phyloP scores from a whole-genome alignment of 2,329 filamentous ascomycete genomes.

The Helotiales sp. region DNA sequence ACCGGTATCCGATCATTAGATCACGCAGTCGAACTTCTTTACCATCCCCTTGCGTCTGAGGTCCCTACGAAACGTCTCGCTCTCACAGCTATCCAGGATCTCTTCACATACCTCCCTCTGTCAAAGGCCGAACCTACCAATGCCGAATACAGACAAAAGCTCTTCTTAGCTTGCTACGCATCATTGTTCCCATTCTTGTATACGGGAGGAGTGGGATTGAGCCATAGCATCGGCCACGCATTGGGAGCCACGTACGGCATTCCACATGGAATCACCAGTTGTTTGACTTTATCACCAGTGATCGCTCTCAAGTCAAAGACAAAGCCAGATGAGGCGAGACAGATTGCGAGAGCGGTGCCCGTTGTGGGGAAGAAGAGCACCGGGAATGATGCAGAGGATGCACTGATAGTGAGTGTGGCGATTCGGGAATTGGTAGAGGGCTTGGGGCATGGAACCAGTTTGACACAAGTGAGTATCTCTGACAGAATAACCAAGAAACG shows the following conservation, averaged over 20 bases:
- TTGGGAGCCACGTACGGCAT: slow-evolving; percentile 55
- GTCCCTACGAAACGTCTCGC: slow-evolving; percentile 48
- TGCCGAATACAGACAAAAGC: slow-evolving; percentile 48
- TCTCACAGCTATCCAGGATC: slow-evolving; percentile 43
- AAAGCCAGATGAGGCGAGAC: slow-evolving; percentile 42
- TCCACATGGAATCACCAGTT: slow-evolving; percentile 56
- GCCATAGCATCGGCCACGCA: slow-evolving; percentile 49
- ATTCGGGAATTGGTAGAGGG: slow-evolving; percentile 44
- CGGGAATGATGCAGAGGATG: slow-evolving; percentile 44
- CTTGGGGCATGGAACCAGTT: slow-evolving; percentile 44
- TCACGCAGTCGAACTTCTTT: slow-evolving; percentile 54
- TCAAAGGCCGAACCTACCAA: slow-evolving; percentile 47
- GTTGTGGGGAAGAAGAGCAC: slow-evolving; percentile 41
- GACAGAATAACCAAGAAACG: slow-evolving; percentile 38
- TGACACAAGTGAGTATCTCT: slow-evolving; percentile 46
- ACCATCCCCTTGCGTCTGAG: slow-evolving; percentile 51
- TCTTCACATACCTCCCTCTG: slow-evolving; percentile 49
- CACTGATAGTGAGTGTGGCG: slow-evolving; percentile 43
- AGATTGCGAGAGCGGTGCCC: slow-evolving; percentile 45
- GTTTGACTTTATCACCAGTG: slow-evolving; percentile 53
- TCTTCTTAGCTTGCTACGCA: slow-evolving; percentile 53
- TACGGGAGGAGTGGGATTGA: slow-evolving; percentile 50
- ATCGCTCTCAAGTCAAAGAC: slow-evolving; percentile 50
- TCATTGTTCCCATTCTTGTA: slow-evolving; percentile 51
- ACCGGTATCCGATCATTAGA: slow-evolving; percentile 55